Base-by-base conservation (phyloP, 2,329 filamentous ascomycete genomes). In the Claviceps sp. region DNA sequence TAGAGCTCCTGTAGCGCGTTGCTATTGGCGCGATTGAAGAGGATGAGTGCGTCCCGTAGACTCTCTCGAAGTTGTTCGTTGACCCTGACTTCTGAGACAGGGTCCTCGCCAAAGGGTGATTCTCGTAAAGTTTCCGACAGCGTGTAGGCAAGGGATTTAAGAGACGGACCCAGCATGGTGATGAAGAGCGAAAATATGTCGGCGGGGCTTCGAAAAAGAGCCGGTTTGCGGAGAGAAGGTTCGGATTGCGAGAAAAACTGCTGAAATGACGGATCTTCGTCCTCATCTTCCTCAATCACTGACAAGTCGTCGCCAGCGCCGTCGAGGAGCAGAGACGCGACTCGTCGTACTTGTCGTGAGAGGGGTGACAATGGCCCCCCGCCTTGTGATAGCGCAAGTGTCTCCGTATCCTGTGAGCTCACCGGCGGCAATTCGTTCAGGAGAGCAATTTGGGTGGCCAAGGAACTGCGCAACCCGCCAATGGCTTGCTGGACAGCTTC, bases 171-270 rank as follows among this genome's bases (percentile, higher is more conserved):
- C 22, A 98, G 73, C 58, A 93, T 81, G 19, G 78, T 75, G 54
- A 98, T 95, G 66, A 97, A 98, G 5, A 90, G 76, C 11, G 89
- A 82, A 64, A 97, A 97, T 57, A 97, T 94, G 54, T 95, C 89
- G 0, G 85, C 81, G 0, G 90, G 82, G 1, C 80, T 77, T 40
- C 73, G 74, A 53, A 81, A 77, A 0, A 68, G 61, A 3, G 69
- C 68, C 19, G 56, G 60, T 34, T 52, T 58, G 40, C 63, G 58
- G 10, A 64, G 54, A 4, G 60, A 56, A 11, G 62, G 58, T 38
- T 68, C 65, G 2, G 64, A 65, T 37, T 61, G 60, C 43, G 61
- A 59, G 2, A 60, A 59, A 8, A 52, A 22, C 40, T 54, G 59
- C 16, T 52, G 30, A 30, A 54, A 54, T 39, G 60, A 51, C 6